phyloP scores from a whole-genome alignment of 1,139 yeast species.

The Arxiozyma slooffiae region DNA sequence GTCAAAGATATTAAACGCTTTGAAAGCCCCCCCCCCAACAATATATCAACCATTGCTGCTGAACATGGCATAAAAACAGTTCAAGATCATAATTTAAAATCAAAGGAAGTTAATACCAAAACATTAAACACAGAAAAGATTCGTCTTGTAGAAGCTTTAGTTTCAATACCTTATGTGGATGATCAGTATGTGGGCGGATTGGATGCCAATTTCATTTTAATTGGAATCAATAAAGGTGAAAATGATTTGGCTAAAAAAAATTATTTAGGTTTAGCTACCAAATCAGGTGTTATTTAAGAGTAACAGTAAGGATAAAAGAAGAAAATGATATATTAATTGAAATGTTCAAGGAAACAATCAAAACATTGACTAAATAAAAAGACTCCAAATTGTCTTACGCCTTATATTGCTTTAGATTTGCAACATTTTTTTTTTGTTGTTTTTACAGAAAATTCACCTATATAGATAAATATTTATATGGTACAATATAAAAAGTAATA shows the following conservation, averaged over 20 bases:
- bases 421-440: too few species aligned
- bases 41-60: slow-evolving; percentile 75
- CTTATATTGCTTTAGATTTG: neutral
- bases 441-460: neutral
- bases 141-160: slow-evolving; percentile 43
- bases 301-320: slow-evolving; percentile 72
- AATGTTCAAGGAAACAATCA: slow-evolving; percentile 38
- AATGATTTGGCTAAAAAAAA: slow-evolving; percentile 59
- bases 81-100: slow-evolving; percentile 42
- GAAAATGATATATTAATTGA: slow-evolving; percentile 56
- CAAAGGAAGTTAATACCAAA: slow-evolving; percentile 49
- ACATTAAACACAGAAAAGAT: slow-evolving; percentile 48
- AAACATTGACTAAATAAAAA: slow-evolving; percentile 19
- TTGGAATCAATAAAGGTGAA: slow-evolving; percentile 52
- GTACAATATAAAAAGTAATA: too few species aligned
- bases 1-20: slow-evolving; percentile 62
- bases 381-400: neutral
- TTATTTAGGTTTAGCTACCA: slow-evolving; percentile 60
- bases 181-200: slow-evolving; percentile 71
- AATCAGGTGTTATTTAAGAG: slow-evolving; percentile 69
- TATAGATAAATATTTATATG: neutral
- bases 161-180: slow-evolving; percentile 48
- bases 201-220: slow-evolving; percentile 74
- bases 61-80: slow-evolving; percentile 69
- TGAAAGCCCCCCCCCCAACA: slow-evolving; percentile 97